Conservation (phyloP, 1,284 basidiomycete species). For the Boletus sp. region DNA sequence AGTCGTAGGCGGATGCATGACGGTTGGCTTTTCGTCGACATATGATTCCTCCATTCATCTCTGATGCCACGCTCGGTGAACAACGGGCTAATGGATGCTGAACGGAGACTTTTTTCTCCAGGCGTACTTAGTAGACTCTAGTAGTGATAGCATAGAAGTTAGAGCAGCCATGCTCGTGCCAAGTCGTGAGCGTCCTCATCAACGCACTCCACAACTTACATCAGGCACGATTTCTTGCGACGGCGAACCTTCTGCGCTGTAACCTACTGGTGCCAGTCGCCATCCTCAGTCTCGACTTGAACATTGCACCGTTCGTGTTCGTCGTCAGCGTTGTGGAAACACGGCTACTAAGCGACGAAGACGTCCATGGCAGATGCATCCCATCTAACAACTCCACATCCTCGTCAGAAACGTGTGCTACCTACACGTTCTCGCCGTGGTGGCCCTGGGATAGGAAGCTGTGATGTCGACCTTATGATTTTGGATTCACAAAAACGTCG, state of each 20-base stretch:
- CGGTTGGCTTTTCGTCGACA: slow-evolving; percentile 44
- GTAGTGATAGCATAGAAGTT: neutral
- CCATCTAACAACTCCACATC: slow-evolving; percentile 17
- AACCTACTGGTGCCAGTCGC: neutral
- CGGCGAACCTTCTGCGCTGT: slow-evolving; percentile 7
- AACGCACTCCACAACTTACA: slow-evolving; percentile 11
- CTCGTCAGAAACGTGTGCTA: slow-evolving; percentile 68
- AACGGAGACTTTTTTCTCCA: no score
- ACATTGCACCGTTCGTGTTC: slow-evolving; percentile 3
- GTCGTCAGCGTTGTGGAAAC: slow-evolving; percentile 7
- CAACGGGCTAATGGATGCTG: neutral
- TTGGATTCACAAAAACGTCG: slow-evolving; percentile 75
- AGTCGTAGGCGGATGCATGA: slow-evolving; percentile 40
- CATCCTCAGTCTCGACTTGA: slow-evolving; percentile 5
- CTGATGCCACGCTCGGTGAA: neutral
- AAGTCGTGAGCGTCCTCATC: neutral
- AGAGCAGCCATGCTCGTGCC: neutral
- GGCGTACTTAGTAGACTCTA: no score
- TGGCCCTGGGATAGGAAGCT: slow-evolving; percentile 69
- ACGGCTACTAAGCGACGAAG: slow-evolving; percentile 10
- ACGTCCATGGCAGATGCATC: slow-evolving; percentile 27
- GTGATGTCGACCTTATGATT: slow-evolving; percentile 80
- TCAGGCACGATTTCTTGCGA: slow-evolving; percentile 10
- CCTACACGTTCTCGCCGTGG: slow-evolving; percentile 76
- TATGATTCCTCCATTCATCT: slow-evolving; percentile 1